phyloP scores from a whole-genome alignment of 139 green algal genomes.

The Micromonas commoda region DNA sequence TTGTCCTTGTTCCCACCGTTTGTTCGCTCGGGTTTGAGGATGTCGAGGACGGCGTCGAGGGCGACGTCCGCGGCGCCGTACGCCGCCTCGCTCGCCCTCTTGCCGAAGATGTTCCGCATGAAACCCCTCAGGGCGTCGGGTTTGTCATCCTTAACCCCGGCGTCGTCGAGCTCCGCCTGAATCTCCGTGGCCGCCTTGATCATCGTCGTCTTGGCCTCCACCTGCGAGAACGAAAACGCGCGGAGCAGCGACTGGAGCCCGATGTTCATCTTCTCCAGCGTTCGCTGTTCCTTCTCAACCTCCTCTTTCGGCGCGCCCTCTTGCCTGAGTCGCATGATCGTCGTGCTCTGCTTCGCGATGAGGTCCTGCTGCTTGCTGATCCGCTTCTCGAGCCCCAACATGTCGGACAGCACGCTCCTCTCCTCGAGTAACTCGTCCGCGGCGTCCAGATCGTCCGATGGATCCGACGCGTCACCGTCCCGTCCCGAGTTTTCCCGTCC shows the following conservation, averaged over 20 bases:
- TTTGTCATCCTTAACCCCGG: neutral
- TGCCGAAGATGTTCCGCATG: neutral
- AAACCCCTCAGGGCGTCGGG: neutral
- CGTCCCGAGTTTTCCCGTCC: too few species aligned
- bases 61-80: neutral
- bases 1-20: neutral
- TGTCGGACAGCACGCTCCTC: conserved; percentile 13
- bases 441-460: neutral
- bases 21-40: neutral
- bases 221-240: neutral
- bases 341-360: conserved; percentile 7
- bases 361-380: conserved; percentile 10
- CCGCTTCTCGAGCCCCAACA: conserved; percentile 17
- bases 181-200: neutral
- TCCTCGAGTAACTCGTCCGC: too few species aligned
- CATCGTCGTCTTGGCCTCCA: conserved; percentile 3
- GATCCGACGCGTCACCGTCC: too few species aligned
- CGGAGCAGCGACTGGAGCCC: conserved; percentile 7
- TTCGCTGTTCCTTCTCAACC: conserved; percentile 2
- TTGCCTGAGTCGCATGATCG: neutral
- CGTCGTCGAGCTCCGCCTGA: neutral
- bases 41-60: neutral
- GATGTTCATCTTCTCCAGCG: conserved; percentile 17
- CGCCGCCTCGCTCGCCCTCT: neutral
- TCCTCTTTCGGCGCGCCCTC: neutral